phyloP scores from a whole-genome alignment of 2,329 filamentous ascomycete genomes.

The Ophiostoma triangulosporum region DNA sequence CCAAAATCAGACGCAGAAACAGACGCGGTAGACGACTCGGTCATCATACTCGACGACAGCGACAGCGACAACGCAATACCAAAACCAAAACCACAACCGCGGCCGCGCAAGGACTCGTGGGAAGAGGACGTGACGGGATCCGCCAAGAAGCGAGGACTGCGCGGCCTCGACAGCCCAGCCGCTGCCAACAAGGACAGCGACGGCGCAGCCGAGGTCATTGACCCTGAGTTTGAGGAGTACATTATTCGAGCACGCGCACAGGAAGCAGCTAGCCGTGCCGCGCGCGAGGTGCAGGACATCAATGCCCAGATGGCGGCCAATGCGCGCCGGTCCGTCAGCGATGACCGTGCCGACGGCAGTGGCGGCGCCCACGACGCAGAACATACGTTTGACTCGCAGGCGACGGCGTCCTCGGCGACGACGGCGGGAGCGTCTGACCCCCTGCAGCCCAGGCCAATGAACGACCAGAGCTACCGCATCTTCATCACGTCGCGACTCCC shows the following conservation, averaged over 20 bases:
- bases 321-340: background rate
- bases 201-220: constrained; percentile 10
- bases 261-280: constrained; percentile 8
- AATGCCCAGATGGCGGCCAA: background rate
- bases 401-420: background rate
- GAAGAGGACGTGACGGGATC: background rate
- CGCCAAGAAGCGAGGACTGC: background rate
- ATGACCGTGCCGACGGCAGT: background rate
- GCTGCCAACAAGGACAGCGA: constrained; percentile 6
- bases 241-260: constrained; percentile 12
- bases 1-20: background rate
- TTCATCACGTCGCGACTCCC: constrained; percentile 49
- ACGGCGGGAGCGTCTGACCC: background rate
- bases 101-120: background rate
- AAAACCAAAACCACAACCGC: background rate
- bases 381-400: background rate
- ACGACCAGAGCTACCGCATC: constrained; percentile 25
- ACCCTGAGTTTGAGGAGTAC: constrained; percentile 14
- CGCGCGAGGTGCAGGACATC: constrained; percentile 5
- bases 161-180: no score
- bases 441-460: background rate
- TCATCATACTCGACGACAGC: constrained; percentile 7
- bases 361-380: background rate
- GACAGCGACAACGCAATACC: background rate
- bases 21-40: background rate